These are phyloP conservation scores for Solanum rostratum DNA, from an alignment of 257 asterid genomes.

Conservation along the genomic window DNA sequence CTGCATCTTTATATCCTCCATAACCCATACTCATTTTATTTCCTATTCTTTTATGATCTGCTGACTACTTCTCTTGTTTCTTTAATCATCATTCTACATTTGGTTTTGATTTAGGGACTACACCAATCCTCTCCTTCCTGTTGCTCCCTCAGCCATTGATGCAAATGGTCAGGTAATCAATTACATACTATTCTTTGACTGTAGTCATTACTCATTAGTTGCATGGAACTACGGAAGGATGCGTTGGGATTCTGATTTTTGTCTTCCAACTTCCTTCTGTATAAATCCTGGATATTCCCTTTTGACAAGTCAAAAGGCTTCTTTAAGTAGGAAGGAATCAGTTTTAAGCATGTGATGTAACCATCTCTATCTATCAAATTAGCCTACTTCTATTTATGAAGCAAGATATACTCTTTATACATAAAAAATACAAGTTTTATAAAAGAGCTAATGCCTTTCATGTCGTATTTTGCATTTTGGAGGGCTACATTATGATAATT, in stretches of 20 bases:
- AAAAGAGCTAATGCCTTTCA: background rate
- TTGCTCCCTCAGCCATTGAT: constrained; percentile 92
- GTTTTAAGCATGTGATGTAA: background rate
- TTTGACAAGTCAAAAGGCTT: background rate
- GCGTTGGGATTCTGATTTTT: background rate
- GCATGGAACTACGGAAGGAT: background rate
- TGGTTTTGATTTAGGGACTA: constrained; percentile 58
- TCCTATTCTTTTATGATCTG: background rate
- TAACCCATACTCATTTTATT: background rate
- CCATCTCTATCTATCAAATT: background rate
- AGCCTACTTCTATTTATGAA: background rate
- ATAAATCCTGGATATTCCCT: background rate
- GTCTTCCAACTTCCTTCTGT: background rate
- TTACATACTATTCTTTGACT: background rate
- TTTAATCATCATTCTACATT: background rate
- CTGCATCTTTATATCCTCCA: background rate
- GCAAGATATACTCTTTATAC: background rate
- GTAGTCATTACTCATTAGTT: background rate
- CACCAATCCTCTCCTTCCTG: constrained; percentile 83
- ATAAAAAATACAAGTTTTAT: background rate
- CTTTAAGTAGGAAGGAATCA: background rate
- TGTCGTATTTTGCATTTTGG: background rate
- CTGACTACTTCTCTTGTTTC: background rate
- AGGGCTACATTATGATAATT: background rate
- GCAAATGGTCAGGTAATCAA: constrained; percentile 78